These are phyloP conservation scores for Fusarium solani-melongenae DNA, from an alignment of 2,329 filamentous ascomycete species.

Conservation along the genomic window DNA sequence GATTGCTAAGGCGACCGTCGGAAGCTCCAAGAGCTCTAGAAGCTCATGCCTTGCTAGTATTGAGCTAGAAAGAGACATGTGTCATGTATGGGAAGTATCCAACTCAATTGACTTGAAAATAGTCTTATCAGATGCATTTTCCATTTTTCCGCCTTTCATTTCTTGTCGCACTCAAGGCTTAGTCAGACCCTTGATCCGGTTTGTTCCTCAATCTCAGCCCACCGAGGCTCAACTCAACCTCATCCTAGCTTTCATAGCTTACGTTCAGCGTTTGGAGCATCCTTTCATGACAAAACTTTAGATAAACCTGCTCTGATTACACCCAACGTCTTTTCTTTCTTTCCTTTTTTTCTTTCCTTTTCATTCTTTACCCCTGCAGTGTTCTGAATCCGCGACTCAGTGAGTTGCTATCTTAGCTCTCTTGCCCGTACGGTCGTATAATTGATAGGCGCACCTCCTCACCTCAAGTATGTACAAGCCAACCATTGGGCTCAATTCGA, in stretches of 20 bases:
- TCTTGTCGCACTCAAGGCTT: neutral
- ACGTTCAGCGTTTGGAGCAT: neutral
- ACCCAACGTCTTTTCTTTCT: neutral
- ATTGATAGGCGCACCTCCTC: neutral
- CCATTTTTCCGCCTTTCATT: neutral
- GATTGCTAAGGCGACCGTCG: conserved; percentile 27
- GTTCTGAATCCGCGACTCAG: neutral
- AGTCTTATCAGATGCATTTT: neutral
- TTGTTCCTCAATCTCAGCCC: neutral
- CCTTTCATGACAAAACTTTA: neutral
- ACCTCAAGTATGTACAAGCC: neutral
- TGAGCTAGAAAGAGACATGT: neutral
- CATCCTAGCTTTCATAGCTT: neutral
- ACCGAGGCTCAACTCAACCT: neutral
- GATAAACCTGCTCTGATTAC: accelerated
- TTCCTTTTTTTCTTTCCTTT: no score
- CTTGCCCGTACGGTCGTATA: no score
- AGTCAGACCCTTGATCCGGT: neutral
- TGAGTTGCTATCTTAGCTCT: neutral
- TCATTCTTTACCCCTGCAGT: neutral
- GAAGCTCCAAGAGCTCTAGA: conserved; percentile 21
- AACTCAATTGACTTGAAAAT: neutral
- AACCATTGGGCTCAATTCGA: neutral
- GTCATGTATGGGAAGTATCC: neutral
- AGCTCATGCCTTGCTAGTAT: neutral